phyloP scores from a whole-genome alignment of 306 rosid species.

The Medicago lupulina region DNA sequence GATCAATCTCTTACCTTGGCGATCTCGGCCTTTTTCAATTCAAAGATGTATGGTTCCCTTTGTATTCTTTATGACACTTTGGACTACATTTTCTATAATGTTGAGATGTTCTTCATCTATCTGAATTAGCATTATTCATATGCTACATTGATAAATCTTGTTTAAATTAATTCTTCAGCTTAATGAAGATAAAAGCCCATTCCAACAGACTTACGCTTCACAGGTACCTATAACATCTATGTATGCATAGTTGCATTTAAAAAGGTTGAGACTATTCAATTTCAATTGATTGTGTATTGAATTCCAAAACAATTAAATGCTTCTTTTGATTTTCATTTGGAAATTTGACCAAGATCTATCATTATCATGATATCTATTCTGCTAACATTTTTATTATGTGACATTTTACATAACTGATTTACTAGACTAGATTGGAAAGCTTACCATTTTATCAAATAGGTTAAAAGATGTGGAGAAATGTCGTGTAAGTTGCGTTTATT shows the following conservation, averaged over 20 bases:
- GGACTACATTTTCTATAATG: background rate
- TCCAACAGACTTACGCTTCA: slow-evolving; percentile 79
- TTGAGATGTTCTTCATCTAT: background rate
- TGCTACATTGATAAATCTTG: slow-evolving; percentile 13
- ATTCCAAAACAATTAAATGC: background rate
- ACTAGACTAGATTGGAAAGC: slow-evolving; percentile 15
- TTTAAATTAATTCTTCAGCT: slow-evolving; percentile 54
- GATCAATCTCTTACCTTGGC: slow-evolving; percentile 71
- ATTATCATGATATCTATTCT: too few relatives aligned
- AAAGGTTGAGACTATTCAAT: background rate
- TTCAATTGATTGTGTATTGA: background rate
- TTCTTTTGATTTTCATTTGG: background rate
- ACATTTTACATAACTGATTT: slow-evolving; percentile 25
- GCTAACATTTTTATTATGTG: background rate
- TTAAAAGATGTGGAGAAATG: slow-evolving; percentile 88
- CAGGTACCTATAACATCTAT: slow-evolving; percentile 59
- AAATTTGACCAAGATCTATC: background rate
- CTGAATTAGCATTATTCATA: background rate
- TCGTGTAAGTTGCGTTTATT: slow-evolving; percentile 71
- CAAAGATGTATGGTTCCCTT: slow-evolving; percentile 58
- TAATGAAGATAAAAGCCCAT: slow-evolving; percentile 78
- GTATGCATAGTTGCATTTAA: background rate
- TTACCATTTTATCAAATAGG: slow-evolving; percentile 49
- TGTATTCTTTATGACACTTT: background rate
- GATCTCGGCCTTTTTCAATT: slow-evolving; percentile 85